phyloP scores from a whole-genome alignment of 176 grass and related monocot species.

The Otatea glauca region DNA sequence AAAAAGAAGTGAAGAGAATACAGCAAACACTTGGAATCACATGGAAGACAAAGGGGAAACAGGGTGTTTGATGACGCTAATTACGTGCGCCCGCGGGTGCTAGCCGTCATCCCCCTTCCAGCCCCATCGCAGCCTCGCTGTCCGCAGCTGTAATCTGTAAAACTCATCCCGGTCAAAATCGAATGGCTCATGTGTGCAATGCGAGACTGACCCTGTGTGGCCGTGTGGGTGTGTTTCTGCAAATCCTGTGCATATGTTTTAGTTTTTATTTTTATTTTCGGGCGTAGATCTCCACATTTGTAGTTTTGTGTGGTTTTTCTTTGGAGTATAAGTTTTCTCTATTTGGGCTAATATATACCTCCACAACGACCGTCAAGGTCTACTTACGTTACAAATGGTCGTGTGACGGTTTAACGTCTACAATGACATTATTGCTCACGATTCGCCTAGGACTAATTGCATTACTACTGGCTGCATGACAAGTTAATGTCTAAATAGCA shows the following conservation, averaged over 20 bases:
- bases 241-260: not conserved
- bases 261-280: not conserved
- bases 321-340: no score
- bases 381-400: no score
- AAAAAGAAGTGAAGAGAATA: conserved; percentile 43
- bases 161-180: not conserved
- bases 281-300: not conserved
- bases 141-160: conserved; percentile 4
- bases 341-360: no score
- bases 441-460: no score
- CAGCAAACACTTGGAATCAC: conserved; percentile 33
- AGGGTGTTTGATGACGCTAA: conserved; percentile 43
- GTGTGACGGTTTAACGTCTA: no score
- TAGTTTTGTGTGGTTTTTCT: not conserved
- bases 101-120: not conserved
- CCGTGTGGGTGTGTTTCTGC: not conserved
- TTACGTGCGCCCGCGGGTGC: conserved; percentile 34
- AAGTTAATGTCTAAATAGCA: no score
- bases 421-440: no score
- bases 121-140: not conserved
- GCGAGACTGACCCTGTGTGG: not conserved
- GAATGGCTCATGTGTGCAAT: not conserved
- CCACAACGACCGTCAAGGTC: no score
- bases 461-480: no score
- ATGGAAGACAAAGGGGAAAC: conserved; percentile 56